Percentiles rank a stretch among this genome's conserved stretches.
Evolutionary conservation across 805 yeast genomes (phyloP).

Genomic region (Metschnikowia orientalis): DNA sequence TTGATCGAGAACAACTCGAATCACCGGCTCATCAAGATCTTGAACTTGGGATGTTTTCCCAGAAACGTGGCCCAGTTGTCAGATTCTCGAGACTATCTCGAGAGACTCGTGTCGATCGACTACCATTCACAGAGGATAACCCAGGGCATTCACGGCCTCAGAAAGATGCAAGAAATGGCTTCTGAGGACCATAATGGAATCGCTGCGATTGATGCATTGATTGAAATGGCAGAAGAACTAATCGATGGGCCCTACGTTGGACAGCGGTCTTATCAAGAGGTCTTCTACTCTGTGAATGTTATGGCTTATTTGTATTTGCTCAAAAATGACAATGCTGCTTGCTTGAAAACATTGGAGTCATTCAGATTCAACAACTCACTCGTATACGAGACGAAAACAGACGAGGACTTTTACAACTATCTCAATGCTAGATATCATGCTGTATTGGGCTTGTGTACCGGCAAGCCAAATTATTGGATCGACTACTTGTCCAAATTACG

Average conservation of each 20-base stretch:
- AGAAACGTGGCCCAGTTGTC: slow-evolving; percentile 28
- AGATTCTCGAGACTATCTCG: slow-evolving; percentile 30
- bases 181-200: background rate
- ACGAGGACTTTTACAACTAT: slow-evolving; percentile 27
- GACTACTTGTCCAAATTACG: slow-evolving; percentile 25
- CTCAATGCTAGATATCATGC: slow-evolving; percentile 32
- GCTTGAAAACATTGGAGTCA: slow-evolving; percentile 16
- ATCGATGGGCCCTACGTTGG: slow-evolving; percentile 23
- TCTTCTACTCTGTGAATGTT: slow-evolving; percentile 29
- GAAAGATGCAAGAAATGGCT: background rate
- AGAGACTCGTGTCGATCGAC: slow-evolving; percentile 34
- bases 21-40: slow-evolving; percentile 24
- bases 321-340: slow-evolving; percentile 21
- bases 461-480: slow-evolving; percentile 23
- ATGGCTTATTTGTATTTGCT: slow-evolving; percentile 34
- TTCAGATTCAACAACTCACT: slow-evolving; percentile 8
- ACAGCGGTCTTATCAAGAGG: slow-evolving; percentile 26
- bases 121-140: slow-evolving; percentile 28
- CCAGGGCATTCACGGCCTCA: slow-evolving; percentile 2
- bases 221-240: slow-evolving; percentile 24
- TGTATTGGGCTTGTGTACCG: slow-evolving; percentile 25
- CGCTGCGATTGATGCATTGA: slow-evolving; percentile 13
- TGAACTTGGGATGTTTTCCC: slow-evolving; percentile 38
- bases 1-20: slow-evolving; percentile 24
- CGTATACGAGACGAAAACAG: slow-evolving; percentile 5